Base-by-base conservation (phyloP, 1,284 basidiomycete genomes). In the Cutaneotrichosporon cutaneum region DNA sequence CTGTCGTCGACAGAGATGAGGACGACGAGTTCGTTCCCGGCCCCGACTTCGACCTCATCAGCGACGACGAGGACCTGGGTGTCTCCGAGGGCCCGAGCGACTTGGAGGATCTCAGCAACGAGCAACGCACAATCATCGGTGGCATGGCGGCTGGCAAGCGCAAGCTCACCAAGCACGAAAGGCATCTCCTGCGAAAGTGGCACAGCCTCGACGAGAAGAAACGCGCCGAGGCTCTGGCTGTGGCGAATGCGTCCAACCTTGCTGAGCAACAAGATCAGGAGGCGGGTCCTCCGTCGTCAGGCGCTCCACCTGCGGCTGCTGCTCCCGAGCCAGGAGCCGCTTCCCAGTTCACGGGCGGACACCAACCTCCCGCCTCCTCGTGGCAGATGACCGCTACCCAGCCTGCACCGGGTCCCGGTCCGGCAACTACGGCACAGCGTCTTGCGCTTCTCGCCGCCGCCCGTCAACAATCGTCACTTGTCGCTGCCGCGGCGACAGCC, bases 101-200 rank as follows among this genome's bases (percentile, higher is more conserved):
- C 33, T 33, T 56, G 9, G 51, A 54, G 14, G 63, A 64, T 22
- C 62, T 64, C 47, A 39, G 22, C 24, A 22, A 50, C 27, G 51
- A 48, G 10, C 36, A 51, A 26, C 26, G 30, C 4, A 18, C 50
- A 9, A 39, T 30, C n/a, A 26, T 48, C 44, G 54, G 26, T 22
- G 35, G 32, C 7, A 22, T 42, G 10, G 33, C 21, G 13, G 53
- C 45, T 8, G 53, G 26, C 14, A 36, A 27, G 27, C 32, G 21
- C 35, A 62, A 58, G 56, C 53, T 58, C 16, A 58, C 51, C 0
- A 55, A 59, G n/a, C 54, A 55, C 30, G 61, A 62, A 39, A 45
- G 56, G 2, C 16, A 32, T 2, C 48, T 58, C 2, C 32, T 58
- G 21, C 21, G 16, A 13, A 35, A n/a, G 52, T 45, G 48, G 48